Base-by-base conservation (phyloP, 176 grass and related monocot species). In the Pontederia crassipes region DNA sequence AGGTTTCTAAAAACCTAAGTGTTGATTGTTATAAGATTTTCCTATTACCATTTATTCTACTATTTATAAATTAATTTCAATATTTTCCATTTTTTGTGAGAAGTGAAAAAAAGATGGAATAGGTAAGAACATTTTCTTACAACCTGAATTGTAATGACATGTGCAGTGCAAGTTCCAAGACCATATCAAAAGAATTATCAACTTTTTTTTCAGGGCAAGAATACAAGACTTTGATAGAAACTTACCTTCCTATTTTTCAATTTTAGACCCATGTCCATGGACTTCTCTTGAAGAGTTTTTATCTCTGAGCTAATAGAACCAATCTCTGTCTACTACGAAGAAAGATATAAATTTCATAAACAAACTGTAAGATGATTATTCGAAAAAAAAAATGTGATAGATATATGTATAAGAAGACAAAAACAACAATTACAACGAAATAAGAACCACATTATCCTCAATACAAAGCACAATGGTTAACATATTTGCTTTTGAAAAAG, bases 221-320 rank as follows among this genome's bases (percentile, higher is more conserved):
- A 40, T 40, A 40, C 32, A 40, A 40, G 32, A 40, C 32, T 40
- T 40, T 40, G 12, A 45, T 40, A 46, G 12, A 29, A 55, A 48
- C 81, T 74, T 79, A 91, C 93, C 93, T 97, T 97, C 67, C 93
- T 81, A 55, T 97, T 97, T 83, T 85, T 97, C 63, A 97, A 71
- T 78, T 91, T 97, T 64, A 97, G 77, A 71, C 93, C 87, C 93
- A 97, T 97, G 79, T 97, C 93, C 81, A 97, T 82, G 48, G 93
- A 97, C 80, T 91, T 91, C 82, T 91, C 93, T 76, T 97, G 93
- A 69, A 97, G 93, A 48, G 75, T 74, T 73, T 88, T 97, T 85
- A 97, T 97, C 67, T 97, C 87, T 55, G 93, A 97, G 70, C 93
- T 97, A 80, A 97, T 88, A 26, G 87, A 97, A 79, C 93, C 93